Conservation (phyloP, 495 filamentous ascomycete species). For the Annulohypoxylon nitens region DNA sequence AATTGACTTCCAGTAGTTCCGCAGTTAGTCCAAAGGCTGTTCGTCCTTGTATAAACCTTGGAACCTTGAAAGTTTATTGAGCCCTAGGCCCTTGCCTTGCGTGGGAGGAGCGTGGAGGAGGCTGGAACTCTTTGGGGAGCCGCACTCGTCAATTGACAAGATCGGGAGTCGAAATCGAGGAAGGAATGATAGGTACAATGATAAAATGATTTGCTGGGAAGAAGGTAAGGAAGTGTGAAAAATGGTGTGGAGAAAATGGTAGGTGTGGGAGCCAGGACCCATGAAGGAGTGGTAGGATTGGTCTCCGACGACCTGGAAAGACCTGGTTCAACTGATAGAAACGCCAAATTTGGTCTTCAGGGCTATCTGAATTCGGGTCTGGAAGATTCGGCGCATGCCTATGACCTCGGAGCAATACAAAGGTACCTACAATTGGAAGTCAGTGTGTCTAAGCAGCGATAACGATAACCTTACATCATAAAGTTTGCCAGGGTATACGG, state of each 20-base stretch:
- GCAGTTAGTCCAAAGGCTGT: slow-evolving; percentile 27
- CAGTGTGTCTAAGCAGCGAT: not conserved
- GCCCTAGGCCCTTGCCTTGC: slow-evolving; percentile 12
- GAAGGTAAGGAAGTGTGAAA: slow-evolving; percentile 28
- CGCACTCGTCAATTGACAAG: slow-evolving; percentile 32
- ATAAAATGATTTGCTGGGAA: slow-evolving; percentile 41
- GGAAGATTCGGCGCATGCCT: slow-evolving; percentile 41
- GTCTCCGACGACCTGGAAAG: slow-evolving; percentile 48
- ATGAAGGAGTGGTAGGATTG: slow-evolving; percentile 42
- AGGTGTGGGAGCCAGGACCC: slow-evolving; percentile 42
- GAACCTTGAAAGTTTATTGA: slow-evolving; percentile 4
- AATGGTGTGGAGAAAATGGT: slow-evolving; percentile 48
- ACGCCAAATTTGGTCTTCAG: slow-evolving; percentile 16
- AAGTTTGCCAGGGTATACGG: slow-evolving; percentile 6
- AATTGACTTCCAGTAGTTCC: slow-evolving; percentile 26
- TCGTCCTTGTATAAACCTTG: slow-evolving; percentile 13
- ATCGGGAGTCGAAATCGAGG: slow-evolving; percentile 13
- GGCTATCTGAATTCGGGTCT: slow-evolving; percentile 32
- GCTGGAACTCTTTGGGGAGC: slow-evolving; percentile 14
- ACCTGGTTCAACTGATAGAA: slow-evolving; percentile 35
- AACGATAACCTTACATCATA: slow-evolving; percentile 31
- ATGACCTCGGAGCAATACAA: slow-evolving; percentile 3
- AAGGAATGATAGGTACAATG: slow-evolving; percentile 20
- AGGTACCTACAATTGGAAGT: slow-evolving; percentile 3
- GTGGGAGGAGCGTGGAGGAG: slow-evolving; percentile 19